These are phyloP conservation scores for Psilocybe tampanensis DNA, from an alignment of 768 basidiomycete genomes.

Conservation along the genomic window DNA sequence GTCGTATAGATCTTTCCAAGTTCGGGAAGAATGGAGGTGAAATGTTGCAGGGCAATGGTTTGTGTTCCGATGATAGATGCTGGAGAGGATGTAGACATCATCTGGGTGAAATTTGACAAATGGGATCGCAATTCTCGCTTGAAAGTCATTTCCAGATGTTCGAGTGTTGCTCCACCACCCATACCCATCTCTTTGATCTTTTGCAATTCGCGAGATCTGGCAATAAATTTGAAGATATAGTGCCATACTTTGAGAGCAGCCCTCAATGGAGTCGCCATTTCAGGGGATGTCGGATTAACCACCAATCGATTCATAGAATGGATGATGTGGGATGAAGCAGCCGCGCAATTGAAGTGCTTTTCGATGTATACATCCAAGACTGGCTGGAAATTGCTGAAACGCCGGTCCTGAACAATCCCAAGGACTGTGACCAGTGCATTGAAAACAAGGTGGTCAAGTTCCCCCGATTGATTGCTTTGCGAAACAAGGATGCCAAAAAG, in stretches of 20 bases:
- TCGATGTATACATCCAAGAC: conserved; percentile 94
- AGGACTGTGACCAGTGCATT: conserved; percentile 90
- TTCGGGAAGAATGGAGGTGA: conserved; percentile 89
- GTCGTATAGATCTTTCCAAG: conserved; percentile 78
- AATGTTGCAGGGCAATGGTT: conserved; percentile 91
- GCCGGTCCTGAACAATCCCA: conserved; percentile 89
- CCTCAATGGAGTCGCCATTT: conserved; percentile 77
- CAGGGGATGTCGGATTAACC: conserved; percentile 66
- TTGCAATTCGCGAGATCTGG: conserved; percentile 86
- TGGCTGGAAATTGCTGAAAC: conserved; percentile 94
- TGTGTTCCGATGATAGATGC: conserved; percentile 95
- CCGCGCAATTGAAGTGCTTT: conserved; percentile 79
- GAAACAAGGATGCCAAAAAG: conserved; percentile 89
- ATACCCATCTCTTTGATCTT: conserved; percentile 79
- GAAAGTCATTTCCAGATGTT: conserved; percentile 84
- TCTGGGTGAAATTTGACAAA: conserved; percentile 77
- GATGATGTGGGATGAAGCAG: conserved; percentile 84
- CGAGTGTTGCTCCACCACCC: conserved; percentile 79
- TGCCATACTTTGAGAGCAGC: conserved; percentile 96
- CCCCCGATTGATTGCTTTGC: conserved; percentile 67
- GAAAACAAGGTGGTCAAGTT: conserved; percentile 87
- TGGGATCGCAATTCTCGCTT: conserved; percentile 81
- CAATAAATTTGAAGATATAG: conserved; percentile 94
- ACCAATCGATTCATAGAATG: conserved; percentile 86
- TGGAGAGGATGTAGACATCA: conserved; percentile 84